Evolutionary conservation across 306 rosid genomes (phyloP).

Genomic region (Quercus robur): DNA sequence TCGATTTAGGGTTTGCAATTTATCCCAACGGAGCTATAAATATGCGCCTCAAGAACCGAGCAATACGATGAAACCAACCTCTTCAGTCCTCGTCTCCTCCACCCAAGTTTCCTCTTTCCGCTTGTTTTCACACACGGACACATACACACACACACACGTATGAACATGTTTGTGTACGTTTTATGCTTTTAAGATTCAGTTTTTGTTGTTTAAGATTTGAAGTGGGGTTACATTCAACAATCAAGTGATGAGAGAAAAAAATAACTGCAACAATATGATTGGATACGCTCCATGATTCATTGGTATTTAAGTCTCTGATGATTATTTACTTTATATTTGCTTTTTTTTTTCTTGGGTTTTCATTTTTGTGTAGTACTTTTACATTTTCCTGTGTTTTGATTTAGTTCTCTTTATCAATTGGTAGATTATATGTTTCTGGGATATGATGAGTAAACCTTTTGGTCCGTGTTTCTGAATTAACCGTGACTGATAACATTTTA

Average conservation of each 20-base stretch:
- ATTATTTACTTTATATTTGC: constrained; percentile 8
- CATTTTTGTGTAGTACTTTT: neutral
- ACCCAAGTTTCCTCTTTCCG: too few relatives aligned
- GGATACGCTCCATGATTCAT: constrained; percentile 63
- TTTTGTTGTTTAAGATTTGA: neutral
- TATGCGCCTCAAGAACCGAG: too few relatives aligned
- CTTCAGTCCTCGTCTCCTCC: too few relatives aligned
- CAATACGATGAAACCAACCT: too few relatives aligned
- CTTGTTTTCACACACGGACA: too few relatives aligned
- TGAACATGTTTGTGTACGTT: too few relatives aligned
- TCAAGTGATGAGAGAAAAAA: constrained; percentile 65
- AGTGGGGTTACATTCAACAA: constrained; percentile 19
- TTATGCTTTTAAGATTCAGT: neutral
- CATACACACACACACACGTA: too few relatives aligned
- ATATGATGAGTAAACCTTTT: constrained; percentile 53
- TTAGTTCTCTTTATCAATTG: neutral
- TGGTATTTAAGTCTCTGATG: constrained; percentile 92
- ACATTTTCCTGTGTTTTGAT: neutral
- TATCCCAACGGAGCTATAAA: too few relatives aligned
- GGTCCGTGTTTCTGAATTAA: constrained; percentile 81
- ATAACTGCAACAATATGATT: constrained; percentile 86
- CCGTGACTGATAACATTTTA: constrained; percentile 51
- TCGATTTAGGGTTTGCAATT: neutral
- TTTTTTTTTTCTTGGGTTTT: too few relatives aligned
- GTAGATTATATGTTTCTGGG: constrained; percentile 5